Percentiles rank a stretch among this genome's conserved stretches.
phyloP scores from a whole-genome alignment of 176 grass and related monocot species.

The Tillandsia leiboldiana region DNA sequence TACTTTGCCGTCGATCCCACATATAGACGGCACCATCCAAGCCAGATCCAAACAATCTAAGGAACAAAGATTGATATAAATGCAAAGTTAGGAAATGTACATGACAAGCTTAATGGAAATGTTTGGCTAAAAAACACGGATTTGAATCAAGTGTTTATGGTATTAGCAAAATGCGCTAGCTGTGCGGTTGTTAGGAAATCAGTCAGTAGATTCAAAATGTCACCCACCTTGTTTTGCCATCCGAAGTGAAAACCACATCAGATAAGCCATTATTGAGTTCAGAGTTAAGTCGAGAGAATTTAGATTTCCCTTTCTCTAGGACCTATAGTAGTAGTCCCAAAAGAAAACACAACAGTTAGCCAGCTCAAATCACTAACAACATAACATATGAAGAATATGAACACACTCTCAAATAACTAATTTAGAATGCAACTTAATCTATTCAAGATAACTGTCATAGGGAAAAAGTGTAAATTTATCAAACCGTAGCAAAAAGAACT shows the following conservation, averaged over 20 bases:
- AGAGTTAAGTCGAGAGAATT: conserved; percentile 33
- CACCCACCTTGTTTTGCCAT: conserved; percentile 66
- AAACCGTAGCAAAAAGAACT: no score
- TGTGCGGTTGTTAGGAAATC: not conserved
- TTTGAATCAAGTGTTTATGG: not conserved
- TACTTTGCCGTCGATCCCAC: conserved; percentile 72
- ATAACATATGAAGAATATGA: not conserved
- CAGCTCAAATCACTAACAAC: not conserved
- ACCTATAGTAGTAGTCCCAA: conserved; percentile 26
- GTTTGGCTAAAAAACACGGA: not conserved
- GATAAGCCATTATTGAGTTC: conserved; percentile 43
- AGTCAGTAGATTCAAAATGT: not conserved
- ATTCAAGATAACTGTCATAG: not conserved
- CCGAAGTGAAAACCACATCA: conserved; percentile 64
- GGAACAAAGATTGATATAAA: not conserved
- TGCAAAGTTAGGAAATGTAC: not conserved
- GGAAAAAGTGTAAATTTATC: no score
- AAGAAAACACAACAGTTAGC: conserved; percentile 2
- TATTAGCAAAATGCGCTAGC: not conserved
- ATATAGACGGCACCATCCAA: conserved; percentile 72
- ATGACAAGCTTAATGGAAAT: not conserved
- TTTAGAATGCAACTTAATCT: not conserved
- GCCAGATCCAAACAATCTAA: conserved; percentile 77
- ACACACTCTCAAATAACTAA: not conserved
- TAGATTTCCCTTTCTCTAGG: conserved; percentile 64